Conservation (phyloP, 2,329 filamentous ascomycete genomes). For the Colletotrichum kahawae region DNA sequence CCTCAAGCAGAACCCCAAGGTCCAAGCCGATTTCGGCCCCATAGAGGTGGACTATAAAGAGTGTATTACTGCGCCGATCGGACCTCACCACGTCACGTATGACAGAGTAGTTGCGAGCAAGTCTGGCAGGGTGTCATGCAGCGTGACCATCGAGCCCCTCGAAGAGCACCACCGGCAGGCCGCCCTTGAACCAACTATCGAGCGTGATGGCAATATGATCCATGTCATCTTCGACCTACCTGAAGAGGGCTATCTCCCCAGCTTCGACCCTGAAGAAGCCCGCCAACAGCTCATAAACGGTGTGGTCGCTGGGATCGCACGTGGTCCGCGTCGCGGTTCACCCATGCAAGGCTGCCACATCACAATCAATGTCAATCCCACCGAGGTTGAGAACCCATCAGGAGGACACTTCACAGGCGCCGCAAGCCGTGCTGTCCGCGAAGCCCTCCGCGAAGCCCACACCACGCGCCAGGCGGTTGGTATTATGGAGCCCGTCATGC, state of each 20-base stretch:
- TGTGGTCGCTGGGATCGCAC: constrained; percentile 80
- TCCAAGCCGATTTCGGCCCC: constrained; percentile 82
- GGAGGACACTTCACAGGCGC: constrained; percentile 72
- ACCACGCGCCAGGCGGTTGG: constrained; percentile 55
- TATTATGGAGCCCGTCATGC: constrained; percentile 94
- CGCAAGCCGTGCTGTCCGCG: constrained; percentile 66
- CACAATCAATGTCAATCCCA: constrained; percentile 67
- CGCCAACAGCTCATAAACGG: constrained; percentile 75
- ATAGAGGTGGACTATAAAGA: constrained; percentile 98
- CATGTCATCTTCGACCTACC: constrained; percentile 59
- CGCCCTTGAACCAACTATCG: constrained; percentile 46
- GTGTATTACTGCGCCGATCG: constrained; percentile 66
- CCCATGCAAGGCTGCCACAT: constrained; percentile 80
- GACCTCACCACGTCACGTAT: constrained; percentile 66
- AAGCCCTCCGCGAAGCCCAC: constrained; percentile 69
- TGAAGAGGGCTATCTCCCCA: constrained; percentile 51
- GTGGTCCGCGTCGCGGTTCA: constrained; percentile 81
- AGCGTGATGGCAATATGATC: constrained; percentile 74
- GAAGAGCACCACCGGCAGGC: constrained; percentile 41
- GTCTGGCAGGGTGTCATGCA: constrained; percentile 77
- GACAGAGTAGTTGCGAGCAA: constrained; percentile 84
- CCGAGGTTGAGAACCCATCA: constrained; percentile 60
- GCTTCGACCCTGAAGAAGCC: constrained; percentile 55
- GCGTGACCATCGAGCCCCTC: constrained; percentile 69
- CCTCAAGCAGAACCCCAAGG: constrained; percentile 87